Base-by-base conservation (phyloP, 352 stramenopile species). In the Lagenidium giganteum region DNA sequence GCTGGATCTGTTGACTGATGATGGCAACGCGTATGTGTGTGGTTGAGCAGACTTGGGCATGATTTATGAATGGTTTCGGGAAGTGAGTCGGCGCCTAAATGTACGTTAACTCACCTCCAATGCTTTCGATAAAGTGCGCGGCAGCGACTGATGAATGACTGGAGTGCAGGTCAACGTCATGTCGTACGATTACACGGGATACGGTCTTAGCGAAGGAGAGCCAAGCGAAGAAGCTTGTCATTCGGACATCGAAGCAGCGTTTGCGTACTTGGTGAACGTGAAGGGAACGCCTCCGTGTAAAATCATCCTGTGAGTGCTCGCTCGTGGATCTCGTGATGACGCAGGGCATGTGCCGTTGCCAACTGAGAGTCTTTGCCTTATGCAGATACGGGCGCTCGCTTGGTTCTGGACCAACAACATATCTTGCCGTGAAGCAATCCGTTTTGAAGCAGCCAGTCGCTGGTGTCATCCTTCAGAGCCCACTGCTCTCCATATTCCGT, bases 11-110 rank as follows among this genome's bases (percentile, higher is more conserved):
- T n/a, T n/a, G n/a, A n/a, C n/a, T 6, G 20, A n/a, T 36, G 25
- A 14, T 51, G 1, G 31, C 25, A 13, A 5, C 7, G n/a, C n/a
- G n/a, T n/a, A n/a, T n/a, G n/a, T n/a, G n/a, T n/a, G n/a, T n/a
- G n/a, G n/a, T n/a, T n/a, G n/a, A n/a, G n/a, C n/a, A 86, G 93
- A 98, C 53, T 49, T 98, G 17, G 90, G 88, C 7, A 97, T 97
- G 82, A 96, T 97, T 29, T 97, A 97, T 54, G 84, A 96, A 54
- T 98, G 93, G 93, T 97, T 98, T 61, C 82, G 85, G 34, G 86
- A 97, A 65, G 61, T 98, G 24, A 73, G 84, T 29, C 63, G 79
- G 16, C 64, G 69, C 25, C 51, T 89, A 41, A 58, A 85, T 52
- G 75, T 87, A 42, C 46, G 51, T 37, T 3, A 9, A 18, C 41